Percentiles rank a stretch among this genome's conserved stretches.
Conservation (phyloP, 2,329 filamentous ascomycete species). For the Sphaceloma murrayae region DNA sequence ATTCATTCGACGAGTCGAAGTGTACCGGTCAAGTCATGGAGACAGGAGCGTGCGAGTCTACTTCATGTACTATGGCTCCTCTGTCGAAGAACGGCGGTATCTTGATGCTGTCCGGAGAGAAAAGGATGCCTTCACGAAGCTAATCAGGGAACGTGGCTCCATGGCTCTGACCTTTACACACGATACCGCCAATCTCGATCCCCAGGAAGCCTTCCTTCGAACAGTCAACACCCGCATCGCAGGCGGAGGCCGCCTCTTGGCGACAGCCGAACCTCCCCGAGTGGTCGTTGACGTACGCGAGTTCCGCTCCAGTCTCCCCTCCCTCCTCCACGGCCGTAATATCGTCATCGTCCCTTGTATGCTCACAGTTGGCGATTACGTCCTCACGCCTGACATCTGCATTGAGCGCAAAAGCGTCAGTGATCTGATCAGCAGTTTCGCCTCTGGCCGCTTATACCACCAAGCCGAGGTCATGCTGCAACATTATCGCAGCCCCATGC, state of each 20-base stretch:
- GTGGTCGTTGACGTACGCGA: conserved; percentile 94
- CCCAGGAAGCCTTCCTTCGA: conserved; percentile 83
- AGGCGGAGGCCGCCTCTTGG: conserved; percentile 73
- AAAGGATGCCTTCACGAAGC: conserved; percentile 88
- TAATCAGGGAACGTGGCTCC: conserved; percentile 83
- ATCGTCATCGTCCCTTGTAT: conserved; percentile 90
- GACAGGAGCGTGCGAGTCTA: conserved; percentile 85
- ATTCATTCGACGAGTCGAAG: conserved; percentile 88
- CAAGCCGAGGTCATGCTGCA: conserved; percentile 92
- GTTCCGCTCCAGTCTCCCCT: conserved; percentile 86
- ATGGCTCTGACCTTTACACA: conserved; percentile 84
- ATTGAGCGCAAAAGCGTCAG: conserved; percentile 89
- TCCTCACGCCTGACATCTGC: conserved; percentile 82
- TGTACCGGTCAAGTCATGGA: conserved; percentile 89
- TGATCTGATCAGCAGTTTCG: conserved; percentile 85
- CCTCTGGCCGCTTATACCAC: conserved; percentile 80
- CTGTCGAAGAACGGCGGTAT: conserved; percentile 21
- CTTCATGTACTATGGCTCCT: conserved; percentile 92
- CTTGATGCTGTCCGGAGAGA: conserved; percentile 53
- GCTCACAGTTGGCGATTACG: conserved; percentile 92
- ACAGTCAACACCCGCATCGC: conserved; percentile 96
- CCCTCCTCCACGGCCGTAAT: conserved; percentile 76
- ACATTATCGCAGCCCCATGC: conserved; percentile 80
- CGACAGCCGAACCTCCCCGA: conserved; percentile 77
- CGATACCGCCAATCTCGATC: conserved; percentile 62